Base-by-base conservation (phyloP, 208 protist genomes). In the Acanthamoeba lenticulata region DNA sequence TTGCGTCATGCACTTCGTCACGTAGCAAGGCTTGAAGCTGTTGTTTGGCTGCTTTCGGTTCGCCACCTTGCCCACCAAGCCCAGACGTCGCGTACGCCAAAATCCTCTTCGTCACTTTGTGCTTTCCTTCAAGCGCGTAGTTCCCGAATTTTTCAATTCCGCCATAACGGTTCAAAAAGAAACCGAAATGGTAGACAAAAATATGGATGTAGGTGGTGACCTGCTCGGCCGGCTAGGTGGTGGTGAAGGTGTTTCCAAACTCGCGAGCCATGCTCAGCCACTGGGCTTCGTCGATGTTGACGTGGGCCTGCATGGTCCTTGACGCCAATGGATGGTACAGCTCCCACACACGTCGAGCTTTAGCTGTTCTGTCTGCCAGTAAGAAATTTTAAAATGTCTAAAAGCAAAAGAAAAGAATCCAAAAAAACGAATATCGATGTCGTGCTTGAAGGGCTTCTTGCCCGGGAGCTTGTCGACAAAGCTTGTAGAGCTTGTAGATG, bases 161-260 rank as follows among this genome's bases (percentile, higher is more conserved):
- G 6, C 29, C 19, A n/a, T 85, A 85, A 27, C 7, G 13, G 34
- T 36, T 4, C 74, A 85, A n/a, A 52, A 85, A 85, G 74, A 55
- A 85, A 17, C 74, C 74, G 27, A 55, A 85, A 32, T 85, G 74
- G 29, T 44, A 85, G 24, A 85, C 29, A 24, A 85, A 85, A n/a
- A 85, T 85, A 27, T 85, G 74, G 17, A 85, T 85, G 44, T 85
- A 85, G 19, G 74, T 85, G 9, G 74, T 85, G 11, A 85, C 74
- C 17, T 85, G 24, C 27, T 85, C 74, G 13, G 36, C 6, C 5
- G 34, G 4, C 5, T 85, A 45, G 5, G 74, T n/a, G 5, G 13
- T 32, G 24, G 40, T 32, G 44, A 85, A 85, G 13, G 74, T n/a
- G 6, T 69, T 5, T 42, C 72, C 72, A 45, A 83, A 83, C 9